Conservation (phyloP, 768 basidiomycete species). For the Podaxis pistillaris region DNA sequence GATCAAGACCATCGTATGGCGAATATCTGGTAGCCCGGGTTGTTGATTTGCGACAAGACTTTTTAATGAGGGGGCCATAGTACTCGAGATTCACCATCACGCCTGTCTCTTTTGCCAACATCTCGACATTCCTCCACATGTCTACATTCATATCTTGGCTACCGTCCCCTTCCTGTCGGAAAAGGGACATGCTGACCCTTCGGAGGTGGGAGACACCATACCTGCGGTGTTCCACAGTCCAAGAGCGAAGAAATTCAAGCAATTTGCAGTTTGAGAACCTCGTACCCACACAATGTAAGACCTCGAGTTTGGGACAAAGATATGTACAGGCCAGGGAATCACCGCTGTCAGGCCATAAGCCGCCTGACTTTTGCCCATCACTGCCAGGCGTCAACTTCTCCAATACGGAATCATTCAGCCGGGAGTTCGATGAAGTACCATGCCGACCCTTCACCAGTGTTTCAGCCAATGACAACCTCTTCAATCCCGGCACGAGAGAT, state of each 20-base stretch:
- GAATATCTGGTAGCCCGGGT: not conserved
- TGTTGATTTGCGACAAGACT: not conserved
- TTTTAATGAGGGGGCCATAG: not conserved
- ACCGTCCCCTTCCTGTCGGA: not conserved
- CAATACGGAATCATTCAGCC: not conserved
- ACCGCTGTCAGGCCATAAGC: not conserved
- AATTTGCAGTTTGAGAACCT: not conserved
- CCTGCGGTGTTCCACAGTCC: not conserved
- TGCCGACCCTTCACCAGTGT: not conserved
- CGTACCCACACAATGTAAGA: not conserved
- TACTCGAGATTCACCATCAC: not conserved
- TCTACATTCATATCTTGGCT: not conserved
- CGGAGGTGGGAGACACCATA: not conserved
- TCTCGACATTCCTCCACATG: not conserved
- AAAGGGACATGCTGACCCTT: not conserved
- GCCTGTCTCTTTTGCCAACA: not conserved
- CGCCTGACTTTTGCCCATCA: not conserved
- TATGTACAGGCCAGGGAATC: not conserved
- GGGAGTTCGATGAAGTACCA: not conserved
- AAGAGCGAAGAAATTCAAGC: not conserved
- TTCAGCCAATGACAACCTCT: not conserved
- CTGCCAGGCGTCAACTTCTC: not conserved
- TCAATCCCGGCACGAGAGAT: conserved; percentile 1
- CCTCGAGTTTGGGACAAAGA: not conserved
- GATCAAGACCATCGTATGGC: not conserved